Percentiles rank a stretch among this genome's conserved stretches.
These are phyloP conservation scores for Urochloa ruziziensis DNA, from an alignment of 176 grass and related monocot genomes.

Conservation along the genomic window DNA sequence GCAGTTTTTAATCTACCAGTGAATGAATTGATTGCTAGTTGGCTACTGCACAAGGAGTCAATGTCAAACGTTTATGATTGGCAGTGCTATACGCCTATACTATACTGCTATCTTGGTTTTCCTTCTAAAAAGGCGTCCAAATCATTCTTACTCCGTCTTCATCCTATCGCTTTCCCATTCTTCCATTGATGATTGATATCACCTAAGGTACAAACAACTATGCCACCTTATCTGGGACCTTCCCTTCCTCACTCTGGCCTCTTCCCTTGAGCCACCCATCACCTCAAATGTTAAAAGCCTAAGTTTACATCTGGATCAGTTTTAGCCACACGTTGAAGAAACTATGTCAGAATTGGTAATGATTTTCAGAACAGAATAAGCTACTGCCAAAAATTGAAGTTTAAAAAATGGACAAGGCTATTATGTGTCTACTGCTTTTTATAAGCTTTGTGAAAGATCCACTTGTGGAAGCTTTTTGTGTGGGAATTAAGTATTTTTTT, in stretches of 20 bases:
- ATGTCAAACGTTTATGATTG: no score
- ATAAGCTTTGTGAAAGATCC: not conserved
- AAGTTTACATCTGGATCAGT: no score
- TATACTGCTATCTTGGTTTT: not conserved
- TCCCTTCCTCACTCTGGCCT: not conserved
- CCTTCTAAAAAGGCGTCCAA: not conserved
- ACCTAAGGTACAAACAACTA: no score
- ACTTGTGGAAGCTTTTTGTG: not conserved
- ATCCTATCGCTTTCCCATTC: not conserved
- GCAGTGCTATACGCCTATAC: no score
- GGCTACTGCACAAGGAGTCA: no score
- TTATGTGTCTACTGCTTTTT: not conserved
- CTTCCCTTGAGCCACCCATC: not conserved
- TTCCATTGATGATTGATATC: not conserved
- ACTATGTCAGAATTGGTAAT: no score
- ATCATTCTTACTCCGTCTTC: no score
- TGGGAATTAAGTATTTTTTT: not conserved
- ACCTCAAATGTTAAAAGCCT: no score
- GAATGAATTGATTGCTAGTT: not conserved
- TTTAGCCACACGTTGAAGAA: no score
- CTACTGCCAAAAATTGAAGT: no score
- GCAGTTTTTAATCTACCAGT: not conserved
- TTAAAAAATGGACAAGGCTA: not conserved
- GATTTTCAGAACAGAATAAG: no score
- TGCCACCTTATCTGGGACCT: not conserved